These are phyloP conservation scores for Nakataea oryzae DNA, from an alignment of 2,329 filamentous ascomycete species.

Conservation along the genomic window DNA sequence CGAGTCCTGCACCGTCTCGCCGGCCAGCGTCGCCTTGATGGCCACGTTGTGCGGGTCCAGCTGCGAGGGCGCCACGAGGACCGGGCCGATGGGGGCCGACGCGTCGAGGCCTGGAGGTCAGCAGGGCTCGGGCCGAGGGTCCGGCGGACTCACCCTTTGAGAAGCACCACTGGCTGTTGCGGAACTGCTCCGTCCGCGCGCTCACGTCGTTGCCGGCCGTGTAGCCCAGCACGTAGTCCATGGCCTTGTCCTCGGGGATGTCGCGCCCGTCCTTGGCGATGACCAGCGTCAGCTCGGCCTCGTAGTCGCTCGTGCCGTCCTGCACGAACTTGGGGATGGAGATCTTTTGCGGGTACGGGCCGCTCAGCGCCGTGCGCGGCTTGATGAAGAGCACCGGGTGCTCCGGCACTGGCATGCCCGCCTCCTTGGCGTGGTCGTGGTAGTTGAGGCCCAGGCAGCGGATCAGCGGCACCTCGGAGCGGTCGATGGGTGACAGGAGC, in stretches of 20 bases:
- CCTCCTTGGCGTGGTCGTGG: constrained; percentile 26
- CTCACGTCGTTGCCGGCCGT: constrained; percentile 27
- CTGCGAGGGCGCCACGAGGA: constrained; percentile 18
- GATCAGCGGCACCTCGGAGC: constrained; percentile 25
- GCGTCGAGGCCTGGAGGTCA: constrained; percentile 19
- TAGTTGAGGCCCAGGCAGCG: constrained; percentile 36
- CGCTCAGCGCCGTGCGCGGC: constrained; percentile 22
- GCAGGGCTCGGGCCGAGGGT: neutral
- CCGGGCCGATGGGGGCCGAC: constrained; percentile 24
- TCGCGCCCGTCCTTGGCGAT: constrained; percentile 24
- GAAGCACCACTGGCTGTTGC: constrained; percentile 26
- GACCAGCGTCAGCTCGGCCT: constrained; percentile 26
- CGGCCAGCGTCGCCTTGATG: constrained; percentile 23
- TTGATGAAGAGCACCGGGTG: constrained; percentile 26
- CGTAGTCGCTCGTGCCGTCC: constrained; percentile 26
- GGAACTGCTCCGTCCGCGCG: constrained; percentile 23
- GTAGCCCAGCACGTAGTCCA: constrained; percentile 28
- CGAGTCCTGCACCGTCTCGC: constrained; percentile 23
- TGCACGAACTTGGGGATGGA: constrained; percentile 20
- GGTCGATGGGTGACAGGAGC: constrained; percentile 22
- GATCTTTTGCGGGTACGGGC: constrained; percentile 18
- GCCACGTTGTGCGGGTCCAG: constrained; percentile 21
- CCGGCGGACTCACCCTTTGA: constrained; percentile 19
- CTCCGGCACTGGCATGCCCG: constrained; percentile 22
- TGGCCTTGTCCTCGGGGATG: constrained; percentile 22